Evolutionary conservation across 23 red algal species (phyloP), one percentile per base, ranked within the genome.

Genomic region (Agarophyton chilense): DNA sequence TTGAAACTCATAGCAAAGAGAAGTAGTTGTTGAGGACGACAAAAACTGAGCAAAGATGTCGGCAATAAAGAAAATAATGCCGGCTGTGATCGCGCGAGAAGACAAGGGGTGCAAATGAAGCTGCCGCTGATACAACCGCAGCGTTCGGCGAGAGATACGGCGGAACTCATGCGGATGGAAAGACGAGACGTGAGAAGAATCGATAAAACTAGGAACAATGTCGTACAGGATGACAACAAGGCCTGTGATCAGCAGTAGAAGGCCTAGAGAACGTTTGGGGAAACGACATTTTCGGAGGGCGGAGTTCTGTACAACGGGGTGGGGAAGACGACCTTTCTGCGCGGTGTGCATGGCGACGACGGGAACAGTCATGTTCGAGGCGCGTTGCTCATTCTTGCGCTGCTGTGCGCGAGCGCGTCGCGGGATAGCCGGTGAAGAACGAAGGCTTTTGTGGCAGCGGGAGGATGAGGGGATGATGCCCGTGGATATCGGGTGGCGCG

Each of bases 11-110:
- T 46, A 26, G 18, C 35, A 60, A 24, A 75, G 50, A 61, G 72
- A 66, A 35, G 60, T 19, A 31, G 65, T 25, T 57, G 32, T 4
- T 32, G 88, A 43, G 64, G n/a, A 19, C 14, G 44, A 49, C 39
- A 94, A 63, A 10, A 86, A 44, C 63, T 94, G 92, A 19, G 82
- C 92, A 12, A 82, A 54, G 33, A 83, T n/a, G 56, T 94, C 92
- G 25, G 92, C 92, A 43, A 77, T 82, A 18, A 89, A 82, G 62
- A 94, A 88, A 51, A 94, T 94, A 58, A 87, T 39, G n/a, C 50
- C 81, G 2, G 92, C 83, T 17, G 92, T 81, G 25, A 94, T 54
- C 16, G 92, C 83, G 19, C 92, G 83, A 11, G 92, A 81, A 19
- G 86, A 52, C 16, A 94, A 83, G 25, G 92, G 92, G 52, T 82